These are phyloP conservation scores for Trametes punicea DNA, from an alignment of 768 basidiomycete species.

Conservation along the genomic window DNA sequence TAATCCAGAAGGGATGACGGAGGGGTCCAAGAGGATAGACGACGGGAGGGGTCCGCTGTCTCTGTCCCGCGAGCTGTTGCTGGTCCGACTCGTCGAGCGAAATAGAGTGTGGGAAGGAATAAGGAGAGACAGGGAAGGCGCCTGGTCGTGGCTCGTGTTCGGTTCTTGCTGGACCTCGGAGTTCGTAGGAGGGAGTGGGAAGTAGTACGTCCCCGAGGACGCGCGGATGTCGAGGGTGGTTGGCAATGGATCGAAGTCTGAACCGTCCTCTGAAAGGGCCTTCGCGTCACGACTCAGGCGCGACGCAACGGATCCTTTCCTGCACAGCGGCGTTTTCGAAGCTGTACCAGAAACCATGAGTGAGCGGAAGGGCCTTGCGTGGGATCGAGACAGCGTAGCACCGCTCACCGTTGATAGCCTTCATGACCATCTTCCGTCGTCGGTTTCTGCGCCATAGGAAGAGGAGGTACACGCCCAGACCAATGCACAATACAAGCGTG, in stretches of 20 bases:
- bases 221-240: neutral
- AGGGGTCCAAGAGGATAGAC: neutral
- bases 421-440: too few species aligned
- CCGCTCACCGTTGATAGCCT: too few species aligned
- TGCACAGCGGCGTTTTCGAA: neutral
- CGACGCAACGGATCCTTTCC: neutral
- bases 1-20: neutral
- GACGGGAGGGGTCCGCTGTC: neutral
- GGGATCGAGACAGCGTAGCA: too few species aligned
- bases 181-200: neutral
- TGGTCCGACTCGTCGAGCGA: neutral
- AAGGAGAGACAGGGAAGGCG: neutral
- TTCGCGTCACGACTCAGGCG: neutral
- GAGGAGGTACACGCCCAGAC: too few species aligned
- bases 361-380: too few species aligned
- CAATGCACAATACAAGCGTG: too few species aligned
- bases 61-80: neutral
- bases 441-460: too few species aligned
- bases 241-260: neutral
- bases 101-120: neutral
- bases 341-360: neutral
- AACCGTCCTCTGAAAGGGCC: neutral
- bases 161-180: neutral
- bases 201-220: neutral
- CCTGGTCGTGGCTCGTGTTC: neutral